Base-by-base conservation (phyloP, 164 flowering plant genomes). In the Cinnamomum micranthum region DNA sequence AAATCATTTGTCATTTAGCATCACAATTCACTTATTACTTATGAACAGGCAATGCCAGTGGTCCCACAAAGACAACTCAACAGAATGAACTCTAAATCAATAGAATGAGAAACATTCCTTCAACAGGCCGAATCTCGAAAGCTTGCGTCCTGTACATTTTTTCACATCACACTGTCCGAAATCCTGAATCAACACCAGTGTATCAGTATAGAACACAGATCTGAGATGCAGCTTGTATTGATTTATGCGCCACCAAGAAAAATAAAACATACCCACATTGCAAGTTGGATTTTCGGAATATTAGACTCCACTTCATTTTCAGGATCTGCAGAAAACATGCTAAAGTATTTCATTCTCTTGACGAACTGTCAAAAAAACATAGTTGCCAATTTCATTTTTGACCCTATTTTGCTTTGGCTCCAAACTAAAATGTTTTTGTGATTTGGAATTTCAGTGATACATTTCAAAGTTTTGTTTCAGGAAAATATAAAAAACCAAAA, bases 81-180 rank as follows among this genome's bases (percentile, higher is more conserved):
- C 3, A 67, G 28, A 67, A 67, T 25, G 69, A 15, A 67, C n/a
- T 17, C n/a, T 19, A 20, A 67, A 31, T 67, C n/a, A 27, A 28
- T 28, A 14, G 23, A 60, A 12, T 27, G 17, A 27, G 35, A 83
- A 84, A 88, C 92, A 85, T 89, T 71, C 98, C 89, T 90, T 96
- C 83, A 96, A 78, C 70, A 92, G 77, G 71, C 86, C 85, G 77
- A 96, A 96, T 84, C 99, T 88, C 79, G 98, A 76, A 78, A 96
- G 97, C 78, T 96, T 94, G 81, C 99, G 92, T 19, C 99, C 99
- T 14, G 99, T 96, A 82, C 99, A 96, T 85, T 86, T 94, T 85
- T 96, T 96, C 33, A 91, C 88, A 85, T 96, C 99, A 81, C 99
- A 96, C 76, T 96, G 99, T n/a, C 97, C 99, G 75, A 96, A 94